A percentile compares a stretch with the other conserved stretches of the same genome.
Conservation (phyloP, 2,329 filamentous ascomycete genomes). For the Fusarium mundagurra region DNA sequence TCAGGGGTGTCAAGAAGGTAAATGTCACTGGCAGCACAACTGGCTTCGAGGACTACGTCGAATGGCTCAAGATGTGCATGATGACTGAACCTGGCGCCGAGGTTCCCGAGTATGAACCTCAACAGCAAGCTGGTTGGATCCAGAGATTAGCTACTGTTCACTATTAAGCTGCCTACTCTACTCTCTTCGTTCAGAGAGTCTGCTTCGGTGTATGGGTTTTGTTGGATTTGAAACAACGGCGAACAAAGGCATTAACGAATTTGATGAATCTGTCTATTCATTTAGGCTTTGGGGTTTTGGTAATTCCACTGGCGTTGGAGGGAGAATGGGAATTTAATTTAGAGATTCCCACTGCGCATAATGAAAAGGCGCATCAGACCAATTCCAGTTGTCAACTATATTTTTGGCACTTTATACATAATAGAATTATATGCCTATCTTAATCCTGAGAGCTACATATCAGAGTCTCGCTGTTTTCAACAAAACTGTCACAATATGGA, state of each 20-base stretch:
- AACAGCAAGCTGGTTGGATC: slow-evolving; percentile 37
- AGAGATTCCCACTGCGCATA: slow-evolving; percentile 10
- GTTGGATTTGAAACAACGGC: not conserved
- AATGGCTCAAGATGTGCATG: slow-evolving; percentile 54
- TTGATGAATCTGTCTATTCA: slow-evolving; percentile 5
- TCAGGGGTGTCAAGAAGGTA: slow-evolving; percentile 52
- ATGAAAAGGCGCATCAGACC: not conserved
- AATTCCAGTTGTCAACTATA: not conserved
- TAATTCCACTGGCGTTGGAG: slow-evolving; percentile 6
- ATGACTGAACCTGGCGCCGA: slow-evolving; percentile 39
- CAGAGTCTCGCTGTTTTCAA: not conserved
- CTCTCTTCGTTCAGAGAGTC: not conserved
- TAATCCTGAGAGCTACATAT: not conserved
- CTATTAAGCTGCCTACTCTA: slow-evolving; percentile 17
- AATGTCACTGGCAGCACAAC: slow-evolving; percentile 50
- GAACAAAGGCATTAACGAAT: slow-evolving; percentile 25
- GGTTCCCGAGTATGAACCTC: slow-evolving; percentile 33
- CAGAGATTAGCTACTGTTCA: slow-evolving; percentile 38
- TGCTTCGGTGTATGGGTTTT: not conserved
- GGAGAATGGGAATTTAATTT: slow-evolving; percentile 1
- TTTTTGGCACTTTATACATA: not conserved
- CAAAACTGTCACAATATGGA: not conserved
- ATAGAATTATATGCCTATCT: not conserved
- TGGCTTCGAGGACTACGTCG: slow-evolving; percentile 55
- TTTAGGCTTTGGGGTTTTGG: slow-evolving; percentile 19